Percentiles rank a stretch among this genome's conserved stretches.
These are phyloP conservation scores for Paecilomyces formosus DNA, from an alignment of 2,329 filamentous ascomycete genomes.

Conservation along the genomic window DNA sequence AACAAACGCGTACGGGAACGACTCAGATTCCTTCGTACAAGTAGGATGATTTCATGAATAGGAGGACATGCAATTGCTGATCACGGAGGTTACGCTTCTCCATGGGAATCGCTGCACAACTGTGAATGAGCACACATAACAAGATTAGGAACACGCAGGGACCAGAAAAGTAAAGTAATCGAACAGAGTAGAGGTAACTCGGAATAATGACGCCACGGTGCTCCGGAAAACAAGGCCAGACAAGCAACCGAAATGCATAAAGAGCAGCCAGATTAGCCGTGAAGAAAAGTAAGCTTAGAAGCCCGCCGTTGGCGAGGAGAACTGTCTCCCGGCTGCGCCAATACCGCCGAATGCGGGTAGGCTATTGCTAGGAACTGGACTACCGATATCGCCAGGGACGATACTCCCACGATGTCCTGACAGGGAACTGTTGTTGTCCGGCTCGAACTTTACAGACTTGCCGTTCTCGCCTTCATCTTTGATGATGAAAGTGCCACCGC, in stretches of 20 bases:
- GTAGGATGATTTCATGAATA: background rate
- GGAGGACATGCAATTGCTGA: conserved; percentile 23
- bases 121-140: conserved; percentile 8
- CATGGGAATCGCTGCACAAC: conserved; percentile 28
- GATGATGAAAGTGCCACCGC: conserved; percentile 79
- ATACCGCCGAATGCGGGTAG: conserved; percentile 31
- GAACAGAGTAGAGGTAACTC: background rate
- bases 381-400: conserved; percentile 61
- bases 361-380: conserved; percentile 48
- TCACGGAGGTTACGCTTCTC: conserved; percentile 19
- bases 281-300: conserved; percentile 21
- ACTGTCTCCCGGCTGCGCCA: conserved; percentile 28
- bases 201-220: background rate
- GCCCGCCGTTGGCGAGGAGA: conserved; percentile 28
- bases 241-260: conserved; percentile 5
- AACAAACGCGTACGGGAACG: background rate
- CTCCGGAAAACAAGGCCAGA: conserved; percentile 13
- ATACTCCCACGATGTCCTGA: conserved; percentile 35
- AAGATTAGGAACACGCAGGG: background rate
- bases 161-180: background rate
- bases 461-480: conserved; percentile 42
- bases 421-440: conserved; percentile 41
- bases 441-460: conserved; percentile 43
- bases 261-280: conserved; percentile 2
- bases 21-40: background rate